These are phyloP conservation scores for Aspergillus pseudotamarii DNA, from an alignment of 2,329 filamentous ascomycete genomes.

Conservation along the genomic window DNA sequence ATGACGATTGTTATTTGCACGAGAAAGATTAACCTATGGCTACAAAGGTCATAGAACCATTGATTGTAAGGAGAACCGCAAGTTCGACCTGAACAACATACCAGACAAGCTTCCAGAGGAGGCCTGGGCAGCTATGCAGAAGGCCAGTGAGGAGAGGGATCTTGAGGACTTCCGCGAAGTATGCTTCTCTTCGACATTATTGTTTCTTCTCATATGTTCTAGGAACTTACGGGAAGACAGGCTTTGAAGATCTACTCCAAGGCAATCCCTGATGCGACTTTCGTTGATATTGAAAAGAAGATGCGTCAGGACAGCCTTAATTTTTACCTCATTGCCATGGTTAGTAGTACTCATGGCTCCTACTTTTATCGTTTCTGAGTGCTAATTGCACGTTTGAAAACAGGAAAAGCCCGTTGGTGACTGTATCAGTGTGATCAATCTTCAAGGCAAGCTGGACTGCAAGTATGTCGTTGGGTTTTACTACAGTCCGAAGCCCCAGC, in stretches of 20 bases:
- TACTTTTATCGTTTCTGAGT: not conserved
- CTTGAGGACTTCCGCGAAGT: constrained; percentile 55
- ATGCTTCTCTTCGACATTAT: constrained; percentile 10
- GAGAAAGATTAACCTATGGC: constrained; percentile 3
- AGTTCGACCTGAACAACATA: constrained; percentile 47
- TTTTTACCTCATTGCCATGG: constrained; percentile 56
- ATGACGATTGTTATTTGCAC: not conserved
- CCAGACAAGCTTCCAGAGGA: constrained; percentile 52
- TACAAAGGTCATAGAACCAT: constrained; percentile 46
- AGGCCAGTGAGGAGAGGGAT: constrained; percentile 53
- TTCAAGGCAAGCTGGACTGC: constrained; percentile 56
- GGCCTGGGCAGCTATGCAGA: constrained; percentile 54
- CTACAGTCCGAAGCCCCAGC: constrained; percentile 50
- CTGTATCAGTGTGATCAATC: constrained; percentile 54
- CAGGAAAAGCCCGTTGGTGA: constrained; percentile 47
- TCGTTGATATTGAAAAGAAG: constrained; percentile 52
- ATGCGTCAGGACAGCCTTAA: constrained; percentile 52
- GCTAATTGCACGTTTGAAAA: constrained; percentile 11
- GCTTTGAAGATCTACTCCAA: constrained; percentile 56
- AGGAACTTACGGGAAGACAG: constrained; percentile 27
- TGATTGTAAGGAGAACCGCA: constrained; percentile 50
- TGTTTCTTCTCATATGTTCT: too few species aligned
- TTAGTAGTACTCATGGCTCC: constrained; percentile 25
- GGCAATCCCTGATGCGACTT: constrained; percentile 49
- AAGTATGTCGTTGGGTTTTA: constrained; percentile 56